Base-by-base conservation (phyloP, 306 rosid genomes). In the Rosa persica region DNA sequence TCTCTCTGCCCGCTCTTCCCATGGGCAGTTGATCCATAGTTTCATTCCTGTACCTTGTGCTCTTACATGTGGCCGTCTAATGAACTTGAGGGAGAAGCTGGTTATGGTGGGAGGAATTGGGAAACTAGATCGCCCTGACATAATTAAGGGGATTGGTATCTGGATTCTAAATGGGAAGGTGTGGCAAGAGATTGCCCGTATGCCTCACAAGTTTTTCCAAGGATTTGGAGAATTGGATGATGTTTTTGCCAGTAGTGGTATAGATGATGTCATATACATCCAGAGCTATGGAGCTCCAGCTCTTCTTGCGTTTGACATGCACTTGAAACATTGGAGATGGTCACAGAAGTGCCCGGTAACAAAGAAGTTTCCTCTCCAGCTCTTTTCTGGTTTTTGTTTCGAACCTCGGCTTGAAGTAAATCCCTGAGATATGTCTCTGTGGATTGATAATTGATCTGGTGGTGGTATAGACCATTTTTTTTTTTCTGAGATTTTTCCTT, bases 91-190 rank as follows among this genome's bases (percentile, higher is more conserved):
- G 87, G 98, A 91, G 79, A 89, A 87, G 89, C 90, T 96, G 83
- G 99, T 93, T 38, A 96, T 96, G 98, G 99, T 96, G 61, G 99
- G 99, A 73, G 99, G 99, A 65, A 90, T 96, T 8, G 97, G 98
- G 43, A 93, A 88, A 82, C 92, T 0, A 0, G 98, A 91, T 39
- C 87, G 99, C 23, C 89, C 92, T 1, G 98, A 88, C 85, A 96
- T 96, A 38, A 96, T 96, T 38, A 96, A 93, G 83, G 99, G 99
- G 76, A 93, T 96, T 17, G 99, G 99, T 9, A 88, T 96, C 78
- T 96, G 99, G 99, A 79, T 93, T 81, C 86, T 96, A 27, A 87
- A 85, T 23, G 94, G 90, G 73, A 78, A 61, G 78, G 96, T 75
- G 69, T 96, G 96, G 99, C 90, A 85, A 67, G 97, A 96, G 86